Evolutionary conservation across 2,329 filamentous ascomycete genomes (phyloP).

Genomic region (Ophiostoma sp.): DNA sequence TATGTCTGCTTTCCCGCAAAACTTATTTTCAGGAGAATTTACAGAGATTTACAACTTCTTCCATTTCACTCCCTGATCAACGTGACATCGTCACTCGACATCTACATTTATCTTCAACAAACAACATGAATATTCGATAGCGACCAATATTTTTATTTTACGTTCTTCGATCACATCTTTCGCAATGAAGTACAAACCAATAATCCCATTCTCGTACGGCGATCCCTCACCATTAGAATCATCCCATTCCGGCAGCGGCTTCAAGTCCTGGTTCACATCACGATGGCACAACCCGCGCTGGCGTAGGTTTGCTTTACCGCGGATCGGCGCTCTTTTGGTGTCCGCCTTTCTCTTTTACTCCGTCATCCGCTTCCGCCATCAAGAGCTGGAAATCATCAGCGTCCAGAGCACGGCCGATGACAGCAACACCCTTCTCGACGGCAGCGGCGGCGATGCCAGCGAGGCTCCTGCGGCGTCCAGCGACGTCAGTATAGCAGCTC

Average conservation of each 20-base stretch:
- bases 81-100: no score
- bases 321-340: not conserved
- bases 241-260: not conserved
- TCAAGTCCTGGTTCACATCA: not conserved
- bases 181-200: not conserved
- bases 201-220: not conserved
- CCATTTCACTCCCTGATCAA: no score
- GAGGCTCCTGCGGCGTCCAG: not conserved
- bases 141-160: not conserved
- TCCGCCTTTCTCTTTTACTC: not conserved
- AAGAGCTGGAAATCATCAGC: not conserved
- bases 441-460: not conserved
- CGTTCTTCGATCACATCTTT: not conserved
- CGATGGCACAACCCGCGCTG: slow-evolving; percentile 6
- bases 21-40: no score
- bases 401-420: not conserved
- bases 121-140: not conserved
- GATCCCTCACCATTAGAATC: not conserved
- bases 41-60: no score
- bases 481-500: not conserved
- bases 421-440: not conserved
- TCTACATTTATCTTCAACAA: no score
- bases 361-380: not conserved
- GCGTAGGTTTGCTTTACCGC: not conserved
- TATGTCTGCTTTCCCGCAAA: no score